A percentile compares a stretch with the other conserved stretches of the same genome.
phyloP scores from a whole-genome alignment of 176 grass and related monocot species.

The Leersia perrieri region DNA sequence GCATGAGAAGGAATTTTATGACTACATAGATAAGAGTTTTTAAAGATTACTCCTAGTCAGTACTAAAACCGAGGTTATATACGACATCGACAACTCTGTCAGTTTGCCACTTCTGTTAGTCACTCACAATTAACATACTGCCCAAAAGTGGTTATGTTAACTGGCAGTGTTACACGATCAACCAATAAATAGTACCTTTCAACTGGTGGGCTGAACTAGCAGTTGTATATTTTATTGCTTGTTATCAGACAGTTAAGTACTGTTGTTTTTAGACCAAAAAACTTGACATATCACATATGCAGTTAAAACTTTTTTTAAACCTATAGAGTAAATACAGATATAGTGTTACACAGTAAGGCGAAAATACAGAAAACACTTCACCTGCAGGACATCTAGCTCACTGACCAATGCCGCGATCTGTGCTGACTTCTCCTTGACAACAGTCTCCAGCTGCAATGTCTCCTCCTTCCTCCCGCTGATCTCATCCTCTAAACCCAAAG shows the following conservation, averaged over 20 bases:
- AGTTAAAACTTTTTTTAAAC: neutral
- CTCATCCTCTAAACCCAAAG: conserved; percentile 47
- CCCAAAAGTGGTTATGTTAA: neutral
- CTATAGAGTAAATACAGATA: neutral
- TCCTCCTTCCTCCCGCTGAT: conserved; percentile 48
- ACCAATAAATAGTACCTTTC: neutral
- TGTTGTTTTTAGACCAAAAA: neutral
- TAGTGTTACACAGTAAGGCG: neutral
- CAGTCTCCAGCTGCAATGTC: conserved; percentile 36
- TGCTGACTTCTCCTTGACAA: conserved; percentile 42
- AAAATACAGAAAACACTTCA: neutral
- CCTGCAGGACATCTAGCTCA: conserved; percentile 52
- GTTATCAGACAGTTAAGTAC: neutral
- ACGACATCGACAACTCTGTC: neutral
- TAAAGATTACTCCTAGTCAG: neutral
- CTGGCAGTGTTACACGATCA: neutral
- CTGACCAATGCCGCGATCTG: conserved; percentile 38
- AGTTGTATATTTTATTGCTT: neutral
- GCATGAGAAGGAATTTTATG: neutral
- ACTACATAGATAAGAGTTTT: neutral
- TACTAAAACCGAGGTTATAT: neutral
- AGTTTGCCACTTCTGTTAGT: neutral
- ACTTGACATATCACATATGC: neutral
- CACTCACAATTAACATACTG: neutral
- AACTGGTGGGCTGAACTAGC: neutral